A percentile compares a stretch with the other conserved stretches of the same genome.
Evolutionary conservation across 805 yeast genomes (phyloP).

Genomic region (Lipomyces sp.): DNA sequence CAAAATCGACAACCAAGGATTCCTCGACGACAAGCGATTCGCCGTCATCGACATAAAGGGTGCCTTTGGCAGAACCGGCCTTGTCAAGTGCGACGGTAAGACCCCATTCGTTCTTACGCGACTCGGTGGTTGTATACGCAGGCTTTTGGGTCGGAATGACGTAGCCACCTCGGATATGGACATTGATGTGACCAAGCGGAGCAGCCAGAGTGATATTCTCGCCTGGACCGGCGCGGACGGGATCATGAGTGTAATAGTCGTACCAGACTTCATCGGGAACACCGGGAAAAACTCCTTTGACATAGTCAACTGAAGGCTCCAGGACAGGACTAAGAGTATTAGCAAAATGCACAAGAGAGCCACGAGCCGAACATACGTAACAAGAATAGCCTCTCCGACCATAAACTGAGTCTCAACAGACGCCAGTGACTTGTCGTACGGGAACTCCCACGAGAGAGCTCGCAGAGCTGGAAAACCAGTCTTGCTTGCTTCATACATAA

Average conservation of each 20-base stretch:
- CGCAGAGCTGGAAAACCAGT: constrained; percentile 65
- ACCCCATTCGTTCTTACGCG: constrained; percentile 71
- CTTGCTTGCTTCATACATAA: constrained; percentile 59
- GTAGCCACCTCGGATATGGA: constrained; percentile 57
- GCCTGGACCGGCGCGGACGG: constrained; percentile 47
- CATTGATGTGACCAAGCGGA: constrained; percentile 60
- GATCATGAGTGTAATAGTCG: constrained; percentile 35
- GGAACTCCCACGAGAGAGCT: constrained; percentile 56
- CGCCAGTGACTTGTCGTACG: constrained; percentile 45
- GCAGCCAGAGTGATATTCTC: constrained; percentile 44
- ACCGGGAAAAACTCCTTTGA: constrained; percentile 52
- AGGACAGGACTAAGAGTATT: neutral
- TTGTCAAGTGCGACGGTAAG: constrained; percentile 59
- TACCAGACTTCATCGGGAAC: constrained; percentile 13
- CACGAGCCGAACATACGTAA: constrained; percentile 40
- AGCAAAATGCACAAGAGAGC: constrained; percentile 49
- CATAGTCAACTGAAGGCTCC: constrained; percentile 50
- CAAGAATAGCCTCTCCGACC: constrained; percentile 62
- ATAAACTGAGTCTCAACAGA: constrained; percentile 73
- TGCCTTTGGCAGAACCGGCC: constrained; percentile 53
- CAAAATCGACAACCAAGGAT: constrained; percentile 10
- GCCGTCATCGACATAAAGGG: constrained; percentile 76
- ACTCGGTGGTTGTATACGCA: constrained; percentile 60
- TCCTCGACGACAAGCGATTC: constrained; percentile 49
- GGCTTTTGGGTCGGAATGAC: constrained; percentile 63